Evolutionary conservation across 2,329 filamentous ascomycete species (phyloP).

Genomic region (Exophiala sideris): DNA sequence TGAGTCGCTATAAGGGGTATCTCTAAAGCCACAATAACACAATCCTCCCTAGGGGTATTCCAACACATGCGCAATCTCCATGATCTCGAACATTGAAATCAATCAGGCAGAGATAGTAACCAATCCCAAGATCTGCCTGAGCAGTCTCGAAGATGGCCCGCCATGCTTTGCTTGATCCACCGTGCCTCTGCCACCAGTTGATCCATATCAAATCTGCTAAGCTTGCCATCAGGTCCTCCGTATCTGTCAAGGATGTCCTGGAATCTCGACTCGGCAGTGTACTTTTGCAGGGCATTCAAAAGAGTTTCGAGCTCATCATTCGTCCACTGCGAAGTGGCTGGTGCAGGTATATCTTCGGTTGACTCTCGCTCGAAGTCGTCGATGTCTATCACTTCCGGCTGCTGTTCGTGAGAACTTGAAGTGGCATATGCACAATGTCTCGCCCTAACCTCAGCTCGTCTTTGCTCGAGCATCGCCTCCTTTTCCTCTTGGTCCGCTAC

Average conservation of each 20-base stretch:
- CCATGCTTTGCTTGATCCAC: slow-evolving; percentile 24
- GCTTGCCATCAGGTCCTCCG: slow-evolving; percentile 3
- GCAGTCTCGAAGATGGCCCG: neutral
- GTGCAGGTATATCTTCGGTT: slow-evolving; percentile 22
- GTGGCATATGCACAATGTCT: neutral
- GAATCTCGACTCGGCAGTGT: slow-evolving; percentile 30
- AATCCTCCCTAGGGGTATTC: neutral
- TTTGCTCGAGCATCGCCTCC: neutral
- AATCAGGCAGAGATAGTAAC: slow-evolving; percentile 15
- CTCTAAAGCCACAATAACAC: neutral
- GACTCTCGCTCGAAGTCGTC: slow-evolving; percentile 18
- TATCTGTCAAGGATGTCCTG: slow-evolving; percentile 25
- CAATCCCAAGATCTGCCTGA: slow-evolving; percentile 14
- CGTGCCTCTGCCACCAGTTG: slow-evolving; percentile 22
- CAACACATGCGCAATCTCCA: neutral
- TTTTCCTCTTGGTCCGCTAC: slow-evolving; percentile 1
- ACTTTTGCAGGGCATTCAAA: slow-evolving; percentile 29
- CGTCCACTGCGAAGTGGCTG: slow-evolving; percentile 25
- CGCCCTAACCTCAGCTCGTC: neutral
- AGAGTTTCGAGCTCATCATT: slow-evolving; percentile 28
- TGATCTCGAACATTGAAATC: neutral
- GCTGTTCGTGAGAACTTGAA: neutral
- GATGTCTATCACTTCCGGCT: slow-evolving; percentile 12
- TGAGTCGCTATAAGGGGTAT: neutral
- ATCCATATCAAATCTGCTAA: slow-evolving; percentile 19